Conservation (phyloP, 345 rosid genomes). For the Streptanthus diversifolius region DNA sequence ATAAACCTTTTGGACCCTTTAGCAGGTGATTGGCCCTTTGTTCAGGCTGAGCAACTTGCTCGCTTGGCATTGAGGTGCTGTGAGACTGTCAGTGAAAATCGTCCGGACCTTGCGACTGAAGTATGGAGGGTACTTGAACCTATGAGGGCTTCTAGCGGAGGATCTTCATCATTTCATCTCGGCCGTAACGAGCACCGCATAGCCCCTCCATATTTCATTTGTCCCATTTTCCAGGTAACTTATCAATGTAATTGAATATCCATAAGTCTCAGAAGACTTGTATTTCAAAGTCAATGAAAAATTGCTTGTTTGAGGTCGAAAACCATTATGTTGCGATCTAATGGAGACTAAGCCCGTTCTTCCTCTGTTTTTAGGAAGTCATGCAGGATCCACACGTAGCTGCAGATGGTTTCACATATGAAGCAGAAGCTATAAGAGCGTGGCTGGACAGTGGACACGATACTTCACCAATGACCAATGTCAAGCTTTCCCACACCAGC, state of each 20-base stretch:
- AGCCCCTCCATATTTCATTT: conserved; percentile 69
- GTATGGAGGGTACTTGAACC: conserved; percentile 89
- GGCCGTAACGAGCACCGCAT: conserved; percentile 52
- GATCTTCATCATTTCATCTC: conserved; percentile 44
- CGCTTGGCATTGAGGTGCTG: conserved; percentile 80
- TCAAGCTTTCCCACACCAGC: conserved; percentile 38
- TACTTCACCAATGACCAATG: conserved; percentile 80
- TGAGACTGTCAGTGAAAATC: conserved; percentile 54
- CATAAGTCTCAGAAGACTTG: background rate
- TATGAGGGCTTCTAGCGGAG: conserved; percentile 82
- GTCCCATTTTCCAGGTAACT: conserved; percentile 82
- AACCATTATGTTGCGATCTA: background rate
- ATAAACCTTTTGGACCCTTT: conserved; percentile 68
- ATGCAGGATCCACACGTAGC: conserved; percentile 86
- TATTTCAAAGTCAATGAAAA: background rate
- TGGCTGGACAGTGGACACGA: conserved; percentile 67
- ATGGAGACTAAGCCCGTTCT: background rate
- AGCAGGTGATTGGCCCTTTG: conserved; percentile 97
- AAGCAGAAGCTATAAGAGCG: conserved; percentile 69
- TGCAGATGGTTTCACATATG: conserved; percentile 80
- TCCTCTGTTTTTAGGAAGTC: conserved; percentile 47
- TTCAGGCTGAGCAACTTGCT: conserved; percentile 79
- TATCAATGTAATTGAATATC: background rate
- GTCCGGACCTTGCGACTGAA: conserved; percentile 77
- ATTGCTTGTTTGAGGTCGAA: background rate